phyloP scores from a whole-genome alignment of 305 asterid genomes.

The Withania somnifera region DNA sequence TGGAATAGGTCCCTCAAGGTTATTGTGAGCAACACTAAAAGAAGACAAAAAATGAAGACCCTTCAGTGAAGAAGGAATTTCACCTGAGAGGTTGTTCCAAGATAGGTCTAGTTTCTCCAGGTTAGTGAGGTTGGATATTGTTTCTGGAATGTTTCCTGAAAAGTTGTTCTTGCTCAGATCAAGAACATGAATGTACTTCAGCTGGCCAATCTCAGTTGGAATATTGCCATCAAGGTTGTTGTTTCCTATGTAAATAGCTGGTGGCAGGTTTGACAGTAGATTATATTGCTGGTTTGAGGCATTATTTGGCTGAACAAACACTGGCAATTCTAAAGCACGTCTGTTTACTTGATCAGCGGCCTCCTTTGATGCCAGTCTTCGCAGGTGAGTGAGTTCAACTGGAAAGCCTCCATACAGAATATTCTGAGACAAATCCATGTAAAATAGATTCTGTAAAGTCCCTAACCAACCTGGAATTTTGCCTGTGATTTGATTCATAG shows the following conservation, averaged over 20 bases:
- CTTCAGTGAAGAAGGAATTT: conserved; percentile 29
- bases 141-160: conserved; percentile 26
- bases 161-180: conserved; percentile 24
- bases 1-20: conserved; percentile 36
- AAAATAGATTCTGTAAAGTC: conserved; percentile 58
- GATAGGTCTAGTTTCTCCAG: conserved; percentile 32
- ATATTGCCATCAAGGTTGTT: conserved; percentile 25
- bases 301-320: conserved; percentile 67
- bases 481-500: conserved; percentile 49
- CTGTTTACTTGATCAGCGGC: conserved; percentile 33
- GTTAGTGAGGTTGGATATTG: conserved; percentile 27
- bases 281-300: conserved; percentile 50
- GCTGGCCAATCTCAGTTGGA: conserved; percentile 24
- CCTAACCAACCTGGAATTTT: conserved; percentile 68
- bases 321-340: conserved; percentile 73
- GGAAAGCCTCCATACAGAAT: conserved; percentile 63
- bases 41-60: conserved; percentile 28
- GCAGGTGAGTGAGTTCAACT: conserved; percentile 35
- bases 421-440: conserved; percentile 69
- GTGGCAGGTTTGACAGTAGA: conserved; percentile 26
- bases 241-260: conserved; percentile 22
- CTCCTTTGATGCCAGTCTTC: conserved; percentile 38
- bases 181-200: conserved; percentile 20
- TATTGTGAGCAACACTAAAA: conserved; percentile 28
- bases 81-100: conserved; percentile 25